phyloP scores from a whole-genome alignment of 176 grass and related monocot genomes.

The Oryza australiensis region DNA sequence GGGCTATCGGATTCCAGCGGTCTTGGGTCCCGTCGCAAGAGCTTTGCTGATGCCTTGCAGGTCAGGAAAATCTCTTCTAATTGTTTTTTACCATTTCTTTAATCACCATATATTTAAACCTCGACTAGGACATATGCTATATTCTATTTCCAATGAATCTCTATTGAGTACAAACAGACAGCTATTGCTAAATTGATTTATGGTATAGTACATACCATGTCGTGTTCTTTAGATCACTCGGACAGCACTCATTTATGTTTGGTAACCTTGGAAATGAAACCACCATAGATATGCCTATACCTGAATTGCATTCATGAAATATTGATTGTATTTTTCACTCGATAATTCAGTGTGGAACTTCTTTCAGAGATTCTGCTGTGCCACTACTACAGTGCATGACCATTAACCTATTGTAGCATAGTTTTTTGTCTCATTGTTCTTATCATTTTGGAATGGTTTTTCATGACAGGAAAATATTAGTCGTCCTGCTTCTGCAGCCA shows the following conservation, averaged over 20 bases:
- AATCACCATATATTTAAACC: slow-evolving; percentile 1
- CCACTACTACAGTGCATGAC: background rate
- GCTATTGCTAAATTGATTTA: background rate
- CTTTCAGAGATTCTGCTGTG: background rate
- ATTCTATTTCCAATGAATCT: background rate
- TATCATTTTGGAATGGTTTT: slow-evolving; percentile 27
- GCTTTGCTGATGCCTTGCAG: slow-evolving; percentile 91
- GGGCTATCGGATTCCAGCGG: slow-evolving; percentile 51
- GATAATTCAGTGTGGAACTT: background rate
- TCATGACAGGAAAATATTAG: slow-evolving; percentile 70
- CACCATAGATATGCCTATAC: background rate
- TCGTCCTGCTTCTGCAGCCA: slow-evolving; percentile 33
- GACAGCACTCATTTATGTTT: background rate
- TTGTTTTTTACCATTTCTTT: slow-evolving; percentile 3
- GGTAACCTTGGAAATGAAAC: background rate
- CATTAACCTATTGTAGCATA: background rate
- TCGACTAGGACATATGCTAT: background rate
- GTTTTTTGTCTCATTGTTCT: background rate
- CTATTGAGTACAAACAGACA: slow-evolving; percentile 8
- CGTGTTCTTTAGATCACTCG: background rate
- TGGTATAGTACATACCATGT: background rate
- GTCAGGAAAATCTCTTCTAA: slow-evolving; percentile 27
- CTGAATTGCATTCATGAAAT: slow-evolving; percentile 17
- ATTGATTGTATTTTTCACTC: background rate
- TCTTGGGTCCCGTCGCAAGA: slow-evolving; percentile 57